Conservation (phyloP, 768 basidiomycete genomes). For the Rhizopogon vesiculosus region DNA sequence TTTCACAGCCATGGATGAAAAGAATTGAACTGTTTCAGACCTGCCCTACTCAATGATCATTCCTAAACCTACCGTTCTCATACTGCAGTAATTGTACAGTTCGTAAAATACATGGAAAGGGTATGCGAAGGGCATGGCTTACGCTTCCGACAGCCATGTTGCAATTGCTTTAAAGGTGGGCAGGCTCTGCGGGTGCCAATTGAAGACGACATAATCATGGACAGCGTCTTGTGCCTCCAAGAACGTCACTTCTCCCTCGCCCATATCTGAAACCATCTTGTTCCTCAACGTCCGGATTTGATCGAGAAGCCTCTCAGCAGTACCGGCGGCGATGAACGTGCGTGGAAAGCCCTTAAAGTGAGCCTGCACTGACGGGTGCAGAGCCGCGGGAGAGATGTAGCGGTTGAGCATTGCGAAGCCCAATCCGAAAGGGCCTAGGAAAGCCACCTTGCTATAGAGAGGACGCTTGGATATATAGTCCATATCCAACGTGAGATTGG, state of each 20-base stretch:
- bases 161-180: constrained; percentile 44
- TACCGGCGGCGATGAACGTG: constrained; percentile 56
- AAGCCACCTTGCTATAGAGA: constrained; percentile 36
- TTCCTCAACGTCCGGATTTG: constrained; percentile 39
- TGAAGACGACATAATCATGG: constrained; percentile 52
- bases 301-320: constrained; percentile 56
- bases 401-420: constrained; percentile 40
- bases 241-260: constrained; percentile 39
- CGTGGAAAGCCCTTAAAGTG: constrained; percentile 54
- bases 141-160: constrained; percentile 29
- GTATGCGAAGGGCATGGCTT: too few relatives aligned
- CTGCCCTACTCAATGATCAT: too few relatives aligned
- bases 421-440: constrained; percentile 43
- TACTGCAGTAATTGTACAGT: too few relatives aligned
- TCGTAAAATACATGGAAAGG: too few relatives aligned
- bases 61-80: too few relatives aligned
- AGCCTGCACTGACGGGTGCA: constrained; percentile 29
- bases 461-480: constrained; percentile 11
- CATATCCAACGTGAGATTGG: constrained; percentile 32
- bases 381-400: constrained; percentile 58
- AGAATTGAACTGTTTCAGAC: too few relatives aligned
- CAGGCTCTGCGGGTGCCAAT: constrained; percentile 48
- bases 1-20: too few relatives aligned
- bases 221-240: constrained; percentile 46
- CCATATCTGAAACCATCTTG: constrained; percentile 49